A percentile compares a stretch with the other conserved stretches of the same genome.
These are phyloP conservation scores for Acer yangbiense DNA, from an alignment of 345 rosid species.

Conservation along the genomic window DNA sequence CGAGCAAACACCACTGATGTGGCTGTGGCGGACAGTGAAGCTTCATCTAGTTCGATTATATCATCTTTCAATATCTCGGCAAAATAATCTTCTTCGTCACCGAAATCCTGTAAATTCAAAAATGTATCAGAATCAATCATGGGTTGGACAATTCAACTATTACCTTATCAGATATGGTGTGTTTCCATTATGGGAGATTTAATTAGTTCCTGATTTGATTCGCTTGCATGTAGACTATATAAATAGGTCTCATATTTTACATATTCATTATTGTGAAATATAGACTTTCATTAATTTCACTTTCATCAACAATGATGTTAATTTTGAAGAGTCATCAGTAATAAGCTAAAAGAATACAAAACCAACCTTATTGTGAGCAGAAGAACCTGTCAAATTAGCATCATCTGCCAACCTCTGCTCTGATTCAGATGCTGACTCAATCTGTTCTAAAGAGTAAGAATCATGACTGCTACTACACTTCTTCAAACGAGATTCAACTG, in stretches of 20 bases:
- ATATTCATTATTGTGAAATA: too few species aligned
- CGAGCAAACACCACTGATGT: slow-evolving; percentile 12
- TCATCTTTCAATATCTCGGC: slow-evolving; percentile 85
- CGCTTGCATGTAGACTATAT: too few species aligned
- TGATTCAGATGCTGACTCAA: slow-evolving; percentile 47
- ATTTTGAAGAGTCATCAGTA: slow-evolving; percentile 1
- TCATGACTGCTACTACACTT: slow-evolving; percentile 43
- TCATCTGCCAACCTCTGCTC: slow-evolving; percentile 43
- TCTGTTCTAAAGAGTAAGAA: slow-evolving; percentile 56
- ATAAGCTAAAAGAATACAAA: background rate
- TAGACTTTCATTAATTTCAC: too few species aligned
- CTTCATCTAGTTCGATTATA: slow-evolving; percentile 67
- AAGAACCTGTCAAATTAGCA: slow-evolving; percentile 44
- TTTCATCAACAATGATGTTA: too few species aligned
- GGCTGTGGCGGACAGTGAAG: slow-evolving; percentile 6
- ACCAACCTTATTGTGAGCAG: slow-evolving; percentile 49
- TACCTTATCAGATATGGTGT: too few species aligned
- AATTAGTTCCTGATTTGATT: too few species aligned
- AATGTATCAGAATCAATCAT: background rate
- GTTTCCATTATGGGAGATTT: too few species aligned
- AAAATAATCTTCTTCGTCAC: slow-evolving; percentile 54
- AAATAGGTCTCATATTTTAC: too few species aligned
- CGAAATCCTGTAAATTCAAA: slow-evolving; percentile 39
- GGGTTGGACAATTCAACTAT: background rate
- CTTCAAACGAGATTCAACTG: slow-evolving; percentile 36